Conservation (phyloP, 768 basidiomycete species). For the Dioszegia crocea region DNA sequence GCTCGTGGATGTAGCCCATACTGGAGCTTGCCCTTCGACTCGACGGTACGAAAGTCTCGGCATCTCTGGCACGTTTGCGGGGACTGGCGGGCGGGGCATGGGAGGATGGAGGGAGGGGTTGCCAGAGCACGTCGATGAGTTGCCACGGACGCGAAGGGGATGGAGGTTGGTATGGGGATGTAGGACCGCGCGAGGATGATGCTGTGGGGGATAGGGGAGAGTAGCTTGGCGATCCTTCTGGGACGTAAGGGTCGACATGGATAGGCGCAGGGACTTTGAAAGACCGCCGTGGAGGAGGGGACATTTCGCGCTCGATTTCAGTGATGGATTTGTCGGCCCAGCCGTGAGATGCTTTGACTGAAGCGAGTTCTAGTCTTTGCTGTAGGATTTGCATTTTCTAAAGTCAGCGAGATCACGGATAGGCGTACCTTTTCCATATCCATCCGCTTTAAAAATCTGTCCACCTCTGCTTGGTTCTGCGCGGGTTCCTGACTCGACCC, state of each 20-base stretch:
- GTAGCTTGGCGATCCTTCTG: neutral
- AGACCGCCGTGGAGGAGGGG: slow-evolving; percentile 20
- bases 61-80: slow-evolving; percentile 26
- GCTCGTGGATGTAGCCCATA: neutral
- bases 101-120: slow-evolving; percentile 42
- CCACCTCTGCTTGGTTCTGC: slow-evolving; percentile 24
- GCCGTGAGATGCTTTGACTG: slow-evolving; percentile 39
- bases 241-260: neutral
- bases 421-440: slow-evolving; percentile 47
- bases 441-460: slow-evolving; percentile 35
- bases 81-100: slow-evolving; percentile 23
- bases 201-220: slow-evolving; percentile 4
- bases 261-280: slow-evolving; percentile 4
- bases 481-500: slow-evolving; percentile 3
- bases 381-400: slow-evolving; percentile 32
- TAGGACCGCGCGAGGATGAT: slow-evolving; percentile 8
- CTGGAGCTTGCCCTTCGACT: neutral
- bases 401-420: neutral
- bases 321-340: slow-evolving; percentile 40
- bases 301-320: slow-evolving; percentile 39
- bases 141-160: slow-evolving; percentile 43
- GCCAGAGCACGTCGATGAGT: slow-evolving; percentile 43
- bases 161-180: slow-evolving; percentile 32
- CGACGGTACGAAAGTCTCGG: neutral
- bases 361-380: slow-evolving; percentile 41